Conservation (phyloP, 345 rosid species). For the Syzygium aqueum region DNA sequence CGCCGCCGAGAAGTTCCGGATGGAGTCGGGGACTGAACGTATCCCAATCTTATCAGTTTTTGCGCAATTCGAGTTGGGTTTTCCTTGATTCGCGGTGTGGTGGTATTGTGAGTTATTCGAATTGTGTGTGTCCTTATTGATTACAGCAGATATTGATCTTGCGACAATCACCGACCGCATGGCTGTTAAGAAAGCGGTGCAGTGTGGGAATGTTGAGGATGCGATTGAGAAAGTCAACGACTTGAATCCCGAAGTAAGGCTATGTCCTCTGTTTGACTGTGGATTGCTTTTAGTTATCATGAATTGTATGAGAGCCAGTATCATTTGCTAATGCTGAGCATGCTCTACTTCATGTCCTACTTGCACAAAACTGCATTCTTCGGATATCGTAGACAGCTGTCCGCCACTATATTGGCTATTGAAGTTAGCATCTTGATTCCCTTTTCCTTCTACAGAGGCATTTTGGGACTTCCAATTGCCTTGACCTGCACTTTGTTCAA, state of each 20-base stretch:
- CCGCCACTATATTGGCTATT: neutral
- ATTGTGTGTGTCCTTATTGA: conserved; percentile 34
- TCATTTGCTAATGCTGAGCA: neutral
- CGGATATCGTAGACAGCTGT: neutral
- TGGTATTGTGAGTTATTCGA: neutral
- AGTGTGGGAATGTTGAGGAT: conserved; percentile 91
- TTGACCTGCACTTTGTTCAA: neutral
- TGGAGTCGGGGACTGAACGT: conserved; percentile 94
- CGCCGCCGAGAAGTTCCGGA: conserved; percentile 83
- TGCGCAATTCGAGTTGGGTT: neutral
- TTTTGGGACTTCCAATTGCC: neutral
- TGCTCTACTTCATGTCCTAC: neutral
- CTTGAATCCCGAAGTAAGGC: conserved; percentile 78
- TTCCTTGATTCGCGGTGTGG: neutral
- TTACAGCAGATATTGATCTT: conserved; percentile 91
- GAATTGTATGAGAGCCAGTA: neutral
- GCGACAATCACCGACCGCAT: conserved; percentile 84
- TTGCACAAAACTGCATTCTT: neutral
- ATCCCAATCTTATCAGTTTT: conserved; percentile 26
- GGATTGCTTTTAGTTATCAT: neutral
- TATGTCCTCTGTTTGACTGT: neutral
- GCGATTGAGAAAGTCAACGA: conserved; percentile 95
- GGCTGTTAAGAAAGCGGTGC: conserved; percentile 98
- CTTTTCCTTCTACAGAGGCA: neutral
- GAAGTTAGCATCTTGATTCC: neutral